Evolutionary conservation across 495 filamentous ascomycete genomes (phyloP), one percentile per base, ranked within the genome.

Genomic region (Clohesyomyces aquaticus): DNA sequence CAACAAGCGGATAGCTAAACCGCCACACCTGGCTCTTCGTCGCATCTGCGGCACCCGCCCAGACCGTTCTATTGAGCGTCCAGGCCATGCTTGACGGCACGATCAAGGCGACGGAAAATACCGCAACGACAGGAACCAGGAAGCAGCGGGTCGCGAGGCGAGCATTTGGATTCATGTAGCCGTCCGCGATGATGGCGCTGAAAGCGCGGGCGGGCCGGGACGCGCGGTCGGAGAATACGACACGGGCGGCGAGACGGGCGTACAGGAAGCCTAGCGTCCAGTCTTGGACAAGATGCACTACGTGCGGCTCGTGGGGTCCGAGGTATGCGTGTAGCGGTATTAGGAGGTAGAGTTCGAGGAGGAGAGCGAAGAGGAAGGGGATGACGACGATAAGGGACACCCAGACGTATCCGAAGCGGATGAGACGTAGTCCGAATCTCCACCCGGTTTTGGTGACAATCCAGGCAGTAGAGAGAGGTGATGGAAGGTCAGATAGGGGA

Each of bases 191-290:
- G 38, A 97, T 86, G 28, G 86, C 87, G 23, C 86, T 83, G 23
- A 96, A 82, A 1, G 89, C 88, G 48, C 82, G 80, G 0, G 91
- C 89, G 0, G 88, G 83, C 19, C 89, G 86, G 18, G 89, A 89
- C 14, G 80, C 78, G 59, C 75, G 80, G 41, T 81, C 78, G 69
- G 83, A 81, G 49, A 90, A 80, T 47, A 91, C 80, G 61, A 91
- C 72, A 38, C 90, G 88, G 38, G 83, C 81, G n/a, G 84, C 85
- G 75, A 97, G 85, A 61, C 96, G 93, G 52, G 96, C 83, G 75
- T 97, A 97, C 28, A 98, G 82, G 19, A 98, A 84, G 9, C 95
- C 95, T 2, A 98, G 77, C 0, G 92, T 95, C 92, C 95, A 98
- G 67, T 90, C 85, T 73, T 98, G 93, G 57, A 97, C 85, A 54